Evolutionary conservation across 1,139 yeast genomes (phyloP).

Genomic region (Diutina neorugosa): DNA sequence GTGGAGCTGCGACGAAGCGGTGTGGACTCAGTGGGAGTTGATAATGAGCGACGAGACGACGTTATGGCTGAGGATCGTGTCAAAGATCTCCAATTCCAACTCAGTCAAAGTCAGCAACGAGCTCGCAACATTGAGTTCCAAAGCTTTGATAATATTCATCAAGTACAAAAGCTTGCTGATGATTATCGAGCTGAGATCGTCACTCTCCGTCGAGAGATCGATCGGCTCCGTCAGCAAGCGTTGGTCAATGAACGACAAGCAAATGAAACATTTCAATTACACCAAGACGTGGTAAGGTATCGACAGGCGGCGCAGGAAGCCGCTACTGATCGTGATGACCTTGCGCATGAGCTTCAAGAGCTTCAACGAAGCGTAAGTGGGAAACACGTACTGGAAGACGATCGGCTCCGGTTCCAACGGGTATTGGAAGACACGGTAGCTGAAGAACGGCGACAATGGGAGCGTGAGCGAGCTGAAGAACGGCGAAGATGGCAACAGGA

Average conservation of each 20-base stretch:
- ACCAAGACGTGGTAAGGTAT: not conserved
- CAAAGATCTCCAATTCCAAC: too few relatives aligned
- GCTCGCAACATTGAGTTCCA: too few relatives aligned
- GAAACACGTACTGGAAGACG: not conserved
- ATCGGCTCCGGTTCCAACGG: not conserved
- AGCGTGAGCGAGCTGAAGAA: not conserved
- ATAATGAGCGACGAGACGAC: not conserved
- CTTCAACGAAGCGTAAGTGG: not conserved
- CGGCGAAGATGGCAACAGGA: not conserved
- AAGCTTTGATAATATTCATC: too few relatives aligned
- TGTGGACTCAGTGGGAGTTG: not conserved
- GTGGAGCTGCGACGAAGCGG: not conserved
- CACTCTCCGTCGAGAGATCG: not conserved
- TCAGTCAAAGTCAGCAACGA: too few relatives aligned
- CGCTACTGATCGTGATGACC: not conserved
- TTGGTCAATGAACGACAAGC: not conserved
- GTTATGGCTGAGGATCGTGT: too few relatives aligned
- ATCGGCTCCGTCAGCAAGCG: not conserved
- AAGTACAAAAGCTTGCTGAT: too few relatives aligned
- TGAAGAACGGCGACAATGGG: not conserved
- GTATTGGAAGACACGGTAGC: not conserved
- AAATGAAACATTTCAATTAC: not conserved
- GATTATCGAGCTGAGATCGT: too few relatives aligned
- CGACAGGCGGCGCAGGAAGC: not conserved
- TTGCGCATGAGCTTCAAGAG: not conserved